Base-by-base conservation (phyloP, 495 filamentous ascomycete species). In the Aspergillus affinis region DNA sequence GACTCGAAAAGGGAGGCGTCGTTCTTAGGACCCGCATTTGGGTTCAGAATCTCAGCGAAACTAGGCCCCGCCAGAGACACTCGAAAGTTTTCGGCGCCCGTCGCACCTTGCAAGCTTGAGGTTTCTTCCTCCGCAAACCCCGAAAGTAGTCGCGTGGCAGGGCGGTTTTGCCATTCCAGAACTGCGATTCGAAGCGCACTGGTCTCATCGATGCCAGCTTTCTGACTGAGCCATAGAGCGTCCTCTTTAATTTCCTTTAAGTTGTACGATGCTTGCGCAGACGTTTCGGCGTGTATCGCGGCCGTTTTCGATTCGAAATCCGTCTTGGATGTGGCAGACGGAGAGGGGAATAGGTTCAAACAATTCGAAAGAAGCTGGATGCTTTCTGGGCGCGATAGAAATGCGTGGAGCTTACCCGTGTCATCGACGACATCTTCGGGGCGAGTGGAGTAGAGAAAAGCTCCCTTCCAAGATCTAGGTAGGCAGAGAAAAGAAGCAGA, bases 251-350 rank as follows among this genome's bases (percentile, higher is more conserved):
- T 86, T 72, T 91, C 81, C 23, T 88, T 84, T 51, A 97, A 81
- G 66, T 93, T 81, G 71, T 88, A 91, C 27, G 82, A 81, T 17
- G 84, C 81, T 62, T 86, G 85, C 21, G 84, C 75, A 9, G 84
- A 82, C 6, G 90, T 88, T 23, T 89, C 83, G 48, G 92, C 86
- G 70, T 96, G 88, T 54, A 97, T 95, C n/a, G 93, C 87, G 18
- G 93, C 88, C 1, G 92, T 97, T 72, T 87, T 93, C 46, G 88
- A 91, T 56, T 93, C 90, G 69, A 96, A 96, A 23, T 85, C 85
- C 48, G 79, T 70, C 70, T 88, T 93, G 6, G 84, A 80, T 65
- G 82, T 85, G 59, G 77, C 62, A 49, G 80, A 84, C 61, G 71
- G 86, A 3, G 80, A 64, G 51, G 81, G 74, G 71, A 90, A 93